Evolutionary conservation across 2,329 filamentous ascomycete genomes (phyloP).

Genomic region (Monilinia aucupariae): DNA sequence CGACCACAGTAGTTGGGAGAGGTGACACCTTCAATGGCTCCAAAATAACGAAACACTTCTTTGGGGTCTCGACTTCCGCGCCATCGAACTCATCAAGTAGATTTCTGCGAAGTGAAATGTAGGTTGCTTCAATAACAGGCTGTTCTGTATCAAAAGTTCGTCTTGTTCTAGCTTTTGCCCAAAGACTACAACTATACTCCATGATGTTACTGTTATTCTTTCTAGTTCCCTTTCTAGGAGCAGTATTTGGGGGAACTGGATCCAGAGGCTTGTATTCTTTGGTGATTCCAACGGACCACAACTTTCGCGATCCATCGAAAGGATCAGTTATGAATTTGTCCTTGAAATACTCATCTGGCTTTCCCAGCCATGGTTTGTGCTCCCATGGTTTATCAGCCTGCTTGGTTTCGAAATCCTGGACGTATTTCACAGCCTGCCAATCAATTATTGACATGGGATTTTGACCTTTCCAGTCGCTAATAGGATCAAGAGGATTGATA

Average conservation of each 20-base stretch:
- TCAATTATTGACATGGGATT: constrained; percentile 43
- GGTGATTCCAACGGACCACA: constrained; percentile 50
- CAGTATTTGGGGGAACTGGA: constrained; percentile 54
- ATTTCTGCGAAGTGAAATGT: constrained; percentile 74
- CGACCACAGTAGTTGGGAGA: constrained; percentile 62
- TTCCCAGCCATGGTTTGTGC: constrained; percentile 28
- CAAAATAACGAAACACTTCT: constrained; percentile 64
- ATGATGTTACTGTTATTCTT: constrained; percentile 57
- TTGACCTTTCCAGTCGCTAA: background rate
- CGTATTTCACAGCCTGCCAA: constrained; percentile 50
- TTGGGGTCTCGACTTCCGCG: constrained; percentile 40
- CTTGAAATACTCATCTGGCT: constrained; percentile 45
- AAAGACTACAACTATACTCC: constrained; percentile 77
- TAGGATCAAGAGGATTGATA: constrained; percentile 23
- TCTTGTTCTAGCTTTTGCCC: constrained; percentile 50
- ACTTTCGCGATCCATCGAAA: constrained; percentile 58
- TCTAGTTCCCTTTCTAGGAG: constrained; percentile 43
- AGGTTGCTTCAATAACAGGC: constrained; percentile 71
- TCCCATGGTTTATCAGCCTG: constrained; percentile 38
- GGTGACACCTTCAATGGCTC: constrained; percentile 72
- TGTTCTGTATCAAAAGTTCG: constrained; percentile 60
- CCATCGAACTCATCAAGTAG: constrained; percentile 65
- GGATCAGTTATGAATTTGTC: constrained; percentile 53
- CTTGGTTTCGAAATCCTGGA: constrained; percentile 36
- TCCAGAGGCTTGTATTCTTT: constrained; percentile 57